phyloP scores from a whole-genome alignment of 148 eudicot species.

The Heliamphora exappendiculata region DNA sequence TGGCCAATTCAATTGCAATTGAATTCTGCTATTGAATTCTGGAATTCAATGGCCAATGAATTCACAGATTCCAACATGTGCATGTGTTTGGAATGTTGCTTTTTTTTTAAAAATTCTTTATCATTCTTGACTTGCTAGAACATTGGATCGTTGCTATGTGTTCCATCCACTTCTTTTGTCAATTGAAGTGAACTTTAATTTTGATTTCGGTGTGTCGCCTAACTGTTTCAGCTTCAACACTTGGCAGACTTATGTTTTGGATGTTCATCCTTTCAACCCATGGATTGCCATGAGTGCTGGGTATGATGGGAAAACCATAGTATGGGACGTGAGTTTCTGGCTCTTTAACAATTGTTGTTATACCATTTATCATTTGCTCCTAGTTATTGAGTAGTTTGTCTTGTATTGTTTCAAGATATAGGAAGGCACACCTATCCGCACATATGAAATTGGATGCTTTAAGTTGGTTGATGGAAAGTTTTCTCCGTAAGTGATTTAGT shows the following conservation, averaged over 20 bases:
- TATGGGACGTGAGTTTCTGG: conserved; percentile 87
- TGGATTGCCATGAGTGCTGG: conserved; percentile 99
- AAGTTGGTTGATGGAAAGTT: conserved; percentile 97
- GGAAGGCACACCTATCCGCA: conserved; percentile 87
- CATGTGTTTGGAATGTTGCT: too few species aligned
- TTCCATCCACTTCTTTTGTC: not conserved
- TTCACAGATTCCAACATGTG: too few species aligned
- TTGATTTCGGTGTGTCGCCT: not conserved
- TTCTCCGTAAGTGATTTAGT: conserved; percentile 63
- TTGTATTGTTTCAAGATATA: conserved; percentile 57
- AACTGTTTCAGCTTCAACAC: conserved; percentile 14
- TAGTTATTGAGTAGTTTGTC: conserved; percentile 9
- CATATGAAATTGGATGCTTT: conserved; percentile 80
- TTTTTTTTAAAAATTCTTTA: too few species aligned
- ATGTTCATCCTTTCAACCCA: conserved; percentile 98
- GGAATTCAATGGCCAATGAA: too few species aligned
- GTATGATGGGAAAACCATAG: conserved; percentile 83
- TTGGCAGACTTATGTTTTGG: conserved; percentile 89
- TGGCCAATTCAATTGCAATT: too few species aligned
- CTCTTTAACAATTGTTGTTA: not conserved
- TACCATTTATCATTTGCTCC: not conserved
- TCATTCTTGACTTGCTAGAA: not conserved
- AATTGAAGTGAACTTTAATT: not conserved
- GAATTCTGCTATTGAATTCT: too few species aligned
- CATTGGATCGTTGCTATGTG: not conserved